Base-by-base conservation (phyloP, 208 protist species). In the Leishmania amazonensis region DNA sequence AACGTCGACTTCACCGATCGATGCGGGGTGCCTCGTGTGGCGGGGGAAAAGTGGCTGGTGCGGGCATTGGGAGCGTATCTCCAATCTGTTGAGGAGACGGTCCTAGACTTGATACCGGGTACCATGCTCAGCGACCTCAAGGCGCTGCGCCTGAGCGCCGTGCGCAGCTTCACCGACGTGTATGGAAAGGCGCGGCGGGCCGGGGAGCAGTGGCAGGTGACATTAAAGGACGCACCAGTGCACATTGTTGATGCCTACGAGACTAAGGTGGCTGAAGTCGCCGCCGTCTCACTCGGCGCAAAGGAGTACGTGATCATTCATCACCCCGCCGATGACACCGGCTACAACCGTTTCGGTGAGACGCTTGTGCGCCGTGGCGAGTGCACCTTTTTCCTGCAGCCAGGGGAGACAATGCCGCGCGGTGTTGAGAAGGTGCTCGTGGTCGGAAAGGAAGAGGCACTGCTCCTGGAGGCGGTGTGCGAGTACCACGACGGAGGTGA, bases 381-480 rank as follows among this genome's bases (percentile, higher is more conserved):
- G 81, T 77, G 81, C 75, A 95, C 88, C 15, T 99, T 99, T 91
- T 99, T 99, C 83, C 88, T 99, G 31, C 90, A 95, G 38, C 98
- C 98, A 19, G 98, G 95, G n/a, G 99, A 99, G 82, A 60, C 79
- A 65, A 89, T 99, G n/a, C 82, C 90, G 67, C 82, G 75, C 47
- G 95, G 88, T 47, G 94, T 99, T 53, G 78, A 98, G 67, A 72
- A 93, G 45, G 90, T 99, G 19, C 84, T 94, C 21, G 90, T 99
- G 17, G 84, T 99, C 42, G 90, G 87, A 62, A 94, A 96, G 80
- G 95, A 99, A 82, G 97, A 99, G 86, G 98, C 98, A 6, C 90
- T 99, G 42, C 89, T 99, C 4, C 85, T 99, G 21, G 92, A 96
- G 74, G 97, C 98, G 24, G 76, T 94, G 19, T 88, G 98, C 81